These are phyloP conservation scores for Brassica incana DNA, from an alignment of 345 rosid species.

Conservation along the genomic window DNA sequence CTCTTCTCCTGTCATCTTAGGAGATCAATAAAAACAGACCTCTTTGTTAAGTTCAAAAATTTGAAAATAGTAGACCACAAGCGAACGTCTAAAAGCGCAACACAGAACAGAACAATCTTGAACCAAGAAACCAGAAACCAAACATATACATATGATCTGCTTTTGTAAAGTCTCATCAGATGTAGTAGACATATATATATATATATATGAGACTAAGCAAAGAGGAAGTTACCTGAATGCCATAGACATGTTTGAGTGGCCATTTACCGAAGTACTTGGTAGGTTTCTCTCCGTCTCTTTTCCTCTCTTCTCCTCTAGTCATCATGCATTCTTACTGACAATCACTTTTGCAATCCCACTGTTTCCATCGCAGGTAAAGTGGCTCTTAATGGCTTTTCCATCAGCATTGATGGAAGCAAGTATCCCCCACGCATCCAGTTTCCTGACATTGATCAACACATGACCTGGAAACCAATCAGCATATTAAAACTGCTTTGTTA, in stretches of 20 bases:
- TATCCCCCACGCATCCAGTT: conserved; percentile 76
- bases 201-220: neutral
- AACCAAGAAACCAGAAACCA: too few species aligned
- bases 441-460: conserved; percentile 73
- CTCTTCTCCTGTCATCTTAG: too few species aligned
- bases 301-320: conserved; percentile 74
- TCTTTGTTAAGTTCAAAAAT: too few species aligned
- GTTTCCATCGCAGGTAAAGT: conserved; percentile 79
- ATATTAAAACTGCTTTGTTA: neutral
- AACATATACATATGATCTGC: too few species aligned
- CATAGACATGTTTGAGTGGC: conserved; percentile 78
- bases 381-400: conserved; percentile 84
- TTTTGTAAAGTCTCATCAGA: too few species aligned
- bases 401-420: conserved; percentile 85
- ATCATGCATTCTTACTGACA: conserved; percentile 82
- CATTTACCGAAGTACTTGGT: conserved; percentile 87
- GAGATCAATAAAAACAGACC: too few species aligned
- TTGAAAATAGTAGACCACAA: too few species aligned
- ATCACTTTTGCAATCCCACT: conserved; percentile 79
- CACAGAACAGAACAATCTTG: too few species aligned
- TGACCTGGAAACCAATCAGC: conserved; percentile 46
- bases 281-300: conserved; percentile 60
- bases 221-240: conserved; percentile 56
- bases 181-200: too few species aligned
- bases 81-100: too few species aligned